Evolutionary conservation across 1,284 basidiomycete genomes (phyloP), one percentile per base, ranked within the genome.

Genomic region (Malassezia nana): DNA sequence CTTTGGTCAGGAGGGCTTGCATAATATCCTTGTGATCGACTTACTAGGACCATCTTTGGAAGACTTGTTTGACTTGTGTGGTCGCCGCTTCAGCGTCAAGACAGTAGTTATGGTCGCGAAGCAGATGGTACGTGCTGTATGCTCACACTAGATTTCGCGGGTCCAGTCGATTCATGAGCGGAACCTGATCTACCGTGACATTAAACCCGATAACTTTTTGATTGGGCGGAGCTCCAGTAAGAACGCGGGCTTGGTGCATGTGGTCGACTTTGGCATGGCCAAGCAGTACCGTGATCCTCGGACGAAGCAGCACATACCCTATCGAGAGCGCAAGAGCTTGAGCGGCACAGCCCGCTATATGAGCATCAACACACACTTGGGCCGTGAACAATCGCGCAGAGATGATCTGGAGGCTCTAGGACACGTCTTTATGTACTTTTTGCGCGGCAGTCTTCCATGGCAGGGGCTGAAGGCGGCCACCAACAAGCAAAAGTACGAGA

Each of bases 401-500:
- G 90, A 95, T 75, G 90, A 95, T 76, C 79, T 95, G 46, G 90
- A 95, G 78, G 86, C 90, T 2, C 81, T 95, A 6, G 90, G 90
- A 5, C 89, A 95, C 77, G 90, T 95, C 62, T 94, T 95, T 78
- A 90, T 95, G 85, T 95, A 95, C 79, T 94, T 95, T 77, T 77
- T 94, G 45, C 83, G 90, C 50, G 90, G 90, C 29, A 75, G 87
- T 58, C 76, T 94, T 45, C 90, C 90, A 25, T 95, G 89, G 90
- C 90, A 95, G 74, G 90, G 90, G 49, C 82, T 95, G 63, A 94
- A 92, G 77, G 90, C 89, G 33, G 89, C 89, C 18, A 94, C 89
- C 57, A 92, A 94, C 79, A 94, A 94, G 79, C 89, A 92, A 78
- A 94, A 94, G 79, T 95, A 94, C 78, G 90, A 95, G 78, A 94